Evolutionary conservation across 345 rosid genomes (phyloP).

Genomic region (Angophora floribunda): DNA sequence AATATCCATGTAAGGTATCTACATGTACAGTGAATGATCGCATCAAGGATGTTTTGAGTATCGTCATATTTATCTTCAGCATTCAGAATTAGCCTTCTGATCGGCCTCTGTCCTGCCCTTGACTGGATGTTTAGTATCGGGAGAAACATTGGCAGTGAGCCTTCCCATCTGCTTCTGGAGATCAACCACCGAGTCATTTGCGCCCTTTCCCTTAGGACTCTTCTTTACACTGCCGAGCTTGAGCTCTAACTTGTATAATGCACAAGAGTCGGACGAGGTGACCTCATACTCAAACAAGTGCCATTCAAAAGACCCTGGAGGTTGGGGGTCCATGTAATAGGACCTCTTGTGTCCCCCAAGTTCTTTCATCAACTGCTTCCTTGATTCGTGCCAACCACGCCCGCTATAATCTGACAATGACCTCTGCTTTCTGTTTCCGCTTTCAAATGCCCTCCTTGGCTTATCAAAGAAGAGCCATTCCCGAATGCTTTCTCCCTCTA

Average conservation of each 20-base stretch:
- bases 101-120: slow-evolving; percentile 16
- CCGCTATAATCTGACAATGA: slow-evolving; percentile 83
- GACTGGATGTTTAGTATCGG: slow-evolving; percentile 26
- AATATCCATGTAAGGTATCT: not conserved
- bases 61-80: not conserved
- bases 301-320: slow-evolving; percentile 60
- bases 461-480: slow-evolving; percentile 94
- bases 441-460: slow-evolving; percentile 82
- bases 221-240: slow-evolving; percentile 51
- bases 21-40: not conserved
- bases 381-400: slow-evolving; percentile 93
- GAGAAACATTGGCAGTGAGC: slow-evolving; percentile 51
- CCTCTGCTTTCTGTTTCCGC: slow-evolving; percentile 90
- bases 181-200: slow-evolving; percentile 63
- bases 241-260: slow-evolving; percentile 62
- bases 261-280: slow-evolving; percentile 35
- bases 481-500: slow-evolving; percentile 59
- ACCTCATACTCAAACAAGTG: slow-evolving; percentile 75
- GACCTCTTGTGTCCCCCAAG: slow-evolving; percentile 76
- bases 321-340: slow-evolving; percentile 96
- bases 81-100: slow-evolving; percentile 5
- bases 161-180: slow-evolving; percentile 78
- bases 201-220: slow-evolving; percentile 47
- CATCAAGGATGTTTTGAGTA: not conserved
- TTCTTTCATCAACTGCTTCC: slow-evolving; percentile 75